These are phyloP conservation scores for Rhizopogon roseolus DNA, from an alignment of 768 basidiomycete species.

Conservation along the genomic window DNA sequence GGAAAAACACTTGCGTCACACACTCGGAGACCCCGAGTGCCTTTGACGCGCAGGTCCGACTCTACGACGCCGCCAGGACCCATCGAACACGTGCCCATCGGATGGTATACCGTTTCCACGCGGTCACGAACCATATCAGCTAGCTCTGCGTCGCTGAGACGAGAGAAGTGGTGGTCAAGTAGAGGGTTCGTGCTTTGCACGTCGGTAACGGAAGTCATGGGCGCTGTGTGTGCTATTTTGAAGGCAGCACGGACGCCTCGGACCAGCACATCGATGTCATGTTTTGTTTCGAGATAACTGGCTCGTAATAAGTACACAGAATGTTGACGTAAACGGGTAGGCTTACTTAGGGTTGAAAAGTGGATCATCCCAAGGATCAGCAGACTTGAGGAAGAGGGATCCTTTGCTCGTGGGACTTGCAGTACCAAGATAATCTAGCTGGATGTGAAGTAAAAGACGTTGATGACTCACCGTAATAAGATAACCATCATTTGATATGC, in stretches of 20 bases:
- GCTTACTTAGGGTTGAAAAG: constrained; percentile 41
- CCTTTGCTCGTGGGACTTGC: constrained; percentile 41
- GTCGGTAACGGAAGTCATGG: constrained; percentile 33
- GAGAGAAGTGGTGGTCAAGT: constrained; percentile 34
- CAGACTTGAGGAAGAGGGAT: constrained; percentile 34
- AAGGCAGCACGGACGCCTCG: constrained; percentile 36
- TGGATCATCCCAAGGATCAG: constrained; percentile 35
- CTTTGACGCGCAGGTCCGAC: constrained; percentile 37
- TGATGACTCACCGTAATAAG: constrained; percentile 20
- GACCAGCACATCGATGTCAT: constrained; percentile 35
- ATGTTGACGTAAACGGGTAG: constrained; percentile 11
- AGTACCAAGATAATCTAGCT: not conserved
- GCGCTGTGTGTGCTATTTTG: constrained; percentile 34
- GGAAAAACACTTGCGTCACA: constrained; percentile 45
- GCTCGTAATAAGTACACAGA: not conserved
- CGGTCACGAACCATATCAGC: constrained; percentile 27
- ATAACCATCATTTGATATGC: constrained; percentile 14
- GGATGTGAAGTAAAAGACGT: not conserved
- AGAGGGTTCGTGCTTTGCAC: constrained; percentile 18
- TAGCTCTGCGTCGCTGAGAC: constrained; percentile 29
- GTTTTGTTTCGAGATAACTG: constrained; percentile 38
- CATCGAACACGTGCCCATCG: constrained; percentile 33
- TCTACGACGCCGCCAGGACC: constrained; percentile 37
- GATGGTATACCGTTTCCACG: constrained; percentile 40
- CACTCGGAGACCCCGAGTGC: constrained; percentile 36